phyloP scores from a whole-genome alignment of 192 early-diverging fungal species.

The Allomyces javanicus region DNA sequence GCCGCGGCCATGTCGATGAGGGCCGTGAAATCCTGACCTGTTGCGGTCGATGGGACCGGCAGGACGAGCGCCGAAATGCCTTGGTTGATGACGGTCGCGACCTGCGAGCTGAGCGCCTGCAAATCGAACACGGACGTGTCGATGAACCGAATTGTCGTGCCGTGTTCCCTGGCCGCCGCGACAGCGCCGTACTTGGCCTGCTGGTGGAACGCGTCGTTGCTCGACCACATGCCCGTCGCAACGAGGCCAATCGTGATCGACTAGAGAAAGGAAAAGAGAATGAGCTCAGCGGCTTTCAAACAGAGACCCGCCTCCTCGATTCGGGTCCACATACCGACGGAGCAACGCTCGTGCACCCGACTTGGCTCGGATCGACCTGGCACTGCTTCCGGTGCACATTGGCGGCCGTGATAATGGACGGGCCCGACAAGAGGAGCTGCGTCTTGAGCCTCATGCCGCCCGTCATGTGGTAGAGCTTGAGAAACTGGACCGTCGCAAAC shows the following conservation, averaged over 20 bases:
- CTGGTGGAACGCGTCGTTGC: not conserved
- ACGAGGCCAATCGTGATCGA: not conserved
- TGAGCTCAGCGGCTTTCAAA: no score
- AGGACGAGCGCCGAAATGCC: not conserved
- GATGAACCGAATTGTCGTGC: not conserved
- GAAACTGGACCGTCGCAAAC: not conserved
- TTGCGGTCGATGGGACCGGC: not conserved
- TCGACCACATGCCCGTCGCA: not conserved
- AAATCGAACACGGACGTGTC: not conserved
- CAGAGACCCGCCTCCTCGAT: no score
- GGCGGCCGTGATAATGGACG: not conserved
- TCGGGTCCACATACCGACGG: no score
- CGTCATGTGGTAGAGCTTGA: not conserved
- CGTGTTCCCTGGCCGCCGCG: not conserved
- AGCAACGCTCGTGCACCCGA: no score
- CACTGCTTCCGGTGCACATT: not conserved
- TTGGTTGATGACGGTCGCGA: not conserved
- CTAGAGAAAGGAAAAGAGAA: not conserved
- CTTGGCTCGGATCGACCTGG: no score
- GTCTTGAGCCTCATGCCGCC: not conserved
- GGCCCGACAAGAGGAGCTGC: not conserved
- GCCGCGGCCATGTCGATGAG: not conserved
- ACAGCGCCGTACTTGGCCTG: not conserved
- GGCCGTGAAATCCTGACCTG: not conserved
- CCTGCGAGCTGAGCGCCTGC: not conserved